Conservation (phyloP, 2,329 filamentous ascomycete species). For the Phialemonium atrogriseum region DNA sequence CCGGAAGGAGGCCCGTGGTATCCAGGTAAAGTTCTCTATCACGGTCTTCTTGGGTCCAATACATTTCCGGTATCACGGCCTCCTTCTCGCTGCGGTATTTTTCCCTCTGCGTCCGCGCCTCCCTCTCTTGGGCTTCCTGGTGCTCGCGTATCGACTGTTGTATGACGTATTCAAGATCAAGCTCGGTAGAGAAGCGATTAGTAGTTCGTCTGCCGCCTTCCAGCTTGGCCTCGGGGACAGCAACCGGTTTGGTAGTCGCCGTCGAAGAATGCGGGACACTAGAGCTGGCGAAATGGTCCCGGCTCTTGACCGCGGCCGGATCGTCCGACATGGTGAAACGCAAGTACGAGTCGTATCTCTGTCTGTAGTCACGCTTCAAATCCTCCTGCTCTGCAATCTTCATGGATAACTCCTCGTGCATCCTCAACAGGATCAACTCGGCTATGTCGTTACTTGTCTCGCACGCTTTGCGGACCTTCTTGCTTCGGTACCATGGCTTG, state of each 20-base stretch:
- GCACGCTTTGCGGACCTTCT: conserved; percentile 32
- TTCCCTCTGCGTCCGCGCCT: conserved; percentile 54
- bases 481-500: conserved; percentile 40
- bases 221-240: conserved; percentile 44
- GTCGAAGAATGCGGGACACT: conserved; percentile 25
- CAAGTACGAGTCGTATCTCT: conserved; percentile 43
- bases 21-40: conserved; percentile 54
- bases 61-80: conserved; percentile 64
- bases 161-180: conserved; percentile 63
- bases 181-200: conserved; percentile 60
- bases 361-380: conserved; percentile 32
- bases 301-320: conserved; percentile 43
- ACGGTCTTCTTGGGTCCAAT: conserved; percentile 53
- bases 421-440: conserved; percentile 35
- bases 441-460: conserved; percentile 30
- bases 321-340: conserved; percentile 49
- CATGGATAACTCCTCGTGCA: conserved; percentile 31
- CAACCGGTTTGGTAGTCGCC: conserved; percentile 24
- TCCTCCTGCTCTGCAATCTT: conserved; percentile 29
- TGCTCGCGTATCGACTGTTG: conserved; percentile 65
- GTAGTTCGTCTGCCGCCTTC: conserved; percentile 42
- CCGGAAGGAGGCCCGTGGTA: conserved; percentile 54
- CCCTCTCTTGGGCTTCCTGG: conserved; percentile 61
- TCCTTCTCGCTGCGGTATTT: conserved; percentile 71
- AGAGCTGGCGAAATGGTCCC: conserved; percentile 41